phyloP scores from a whole-genome alignment of 2,329 filamentous ascomycete species.

The Ophiostoma australiae region DNA sequence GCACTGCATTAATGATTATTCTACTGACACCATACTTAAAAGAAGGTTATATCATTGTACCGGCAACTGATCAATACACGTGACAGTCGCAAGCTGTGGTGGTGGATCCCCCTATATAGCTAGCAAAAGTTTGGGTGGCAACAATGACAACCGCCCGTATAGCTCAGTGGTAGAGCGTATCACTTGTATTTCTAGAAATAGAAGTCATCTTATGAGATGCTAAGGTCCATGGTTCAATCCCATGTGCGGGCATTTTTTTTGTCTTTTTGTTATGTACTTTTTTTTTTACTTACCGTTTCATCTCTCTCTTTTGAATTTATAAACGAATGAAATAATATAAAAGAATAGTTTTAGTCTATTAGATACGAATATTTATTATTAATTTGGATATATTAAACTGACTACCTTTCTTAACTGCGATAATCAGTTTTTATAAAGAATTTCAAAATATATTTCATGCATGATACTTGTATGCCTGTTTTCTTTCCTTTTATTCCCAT shows the following conservation, averaged over 20 bases:
- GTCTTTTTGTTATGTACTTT: neutral
- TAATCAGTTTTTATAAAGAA: no score
- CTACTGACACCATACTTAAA: no score
- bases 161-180: conserved; percentile 29
- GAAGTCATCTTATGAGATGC: conserved; percentile 28
- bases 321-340: no score
- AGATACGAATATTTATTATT: neutral
- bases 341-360: neutral
- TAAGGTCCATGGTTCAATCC: conserved; percentile 28
- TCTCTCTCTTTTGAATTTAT: neutral
- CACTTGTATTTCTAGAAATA: conserved; percentile 26
- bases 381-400: no score
- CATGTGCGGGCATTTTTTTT: conserved; percentile 24
- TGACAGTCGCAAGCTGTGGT: no score
- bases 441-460: no score
- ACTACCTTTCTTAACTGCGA: no score
- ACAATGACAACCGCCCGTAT: conserved; percentile 24
- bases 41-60: no score
- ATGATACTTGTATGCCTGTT: no score
- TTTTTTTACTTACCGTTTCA: neutral
- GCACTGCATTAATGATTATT: no score
- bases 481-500: no score
- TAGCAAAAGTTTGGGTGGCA: neutral
- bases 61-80: no score
- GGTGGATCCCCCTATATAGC: neutral